A percentile compares a stretch with the other conserved stretches of the same genome.
Evolutionary conservation across 2,329 filamentous ascomycete genomes (phyloP).

Genomic region (Bipolaris bicolor): DNA sequence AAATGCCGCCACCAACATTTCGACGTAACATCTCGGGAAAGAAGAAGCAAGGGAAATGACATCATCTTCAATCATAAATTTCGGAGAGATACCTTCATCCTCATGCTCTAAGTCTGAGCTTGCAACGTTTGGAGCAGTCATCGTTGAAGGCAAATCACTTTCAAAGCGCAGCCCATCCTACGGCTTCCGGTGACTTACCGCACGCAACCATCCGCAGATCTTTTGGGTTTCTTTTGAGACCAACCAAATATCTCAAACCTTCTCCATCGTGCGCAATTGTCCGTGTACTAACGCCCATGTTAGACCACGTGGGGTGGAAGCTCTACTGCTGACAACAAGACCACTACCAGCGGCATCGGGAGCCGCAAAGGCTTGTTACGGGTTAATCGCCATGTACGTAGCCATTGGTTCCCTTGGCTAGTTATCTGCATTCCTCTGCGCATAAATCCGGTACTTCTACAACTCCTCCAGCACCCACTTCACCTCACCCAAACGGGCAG

Average conservation of each 20-base stretch:
- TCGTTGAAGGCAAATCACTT: no score
- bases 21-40: not conserved
- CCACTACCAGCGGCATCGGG: not conserved
- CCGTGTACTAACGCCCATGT: no score
- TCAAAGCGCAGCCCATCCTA: no score
- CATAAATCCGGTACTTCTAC: slow-evolving; percentile 4
- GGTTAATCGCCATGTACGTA: not conserved
- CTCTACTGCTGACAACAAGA: not conserved
- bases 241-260: no score
- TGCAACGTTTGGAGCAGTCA: no score
- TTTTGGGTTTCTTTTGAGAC: no score
- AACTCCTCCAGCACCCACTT: not conserved
- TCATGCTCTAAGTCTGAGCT: no score
- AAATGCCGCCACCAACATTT: no score
- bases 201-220: no score
- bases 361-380: not conserved
- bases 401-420: not conserved
- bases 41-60: not conserved
- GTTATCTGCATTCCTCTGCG: not conserved
- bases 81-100: no score
- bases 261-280: no score
- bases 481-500: not conserved
- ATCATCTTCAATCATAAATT: not conserved
- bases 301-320: not conserved
- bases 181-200: no score